Evolutionary conservation across 306 rosid species (phyloP), one percentile per base, ranked within the genome.

Genomic region (Glycyrrhiza uralensis): DNA sequence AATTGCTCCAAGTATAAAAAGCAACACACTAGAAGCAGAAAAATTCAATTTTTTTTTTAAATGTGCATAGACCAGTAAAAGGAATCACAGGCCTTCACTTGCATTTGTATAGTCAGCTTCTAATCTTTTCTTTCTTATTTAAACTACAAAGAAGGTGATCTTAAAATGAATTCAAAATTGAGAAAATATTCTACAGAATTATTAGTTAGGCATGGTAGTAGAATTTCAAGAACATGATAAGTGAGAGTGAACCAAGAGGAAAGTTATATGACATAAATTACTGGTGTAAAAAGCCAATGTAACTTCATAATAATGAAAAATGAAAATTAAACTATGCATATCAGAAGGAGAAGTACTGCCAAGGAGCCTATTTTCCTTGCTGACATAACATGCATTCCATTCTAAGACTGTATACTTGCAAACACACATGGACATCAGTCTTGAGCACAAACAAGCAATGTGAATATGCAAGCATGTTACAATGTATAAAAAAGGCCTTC

Each of bases 1-100:
- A 56, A 54, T 38, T 11, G 7, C 55, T 46, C 66, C 44, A 24
- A 24, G 45, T 22, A 20, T 22, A 18, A 65, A 50, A 33, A 17
- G 61, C 10, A 65, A 32, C 49, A 72, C 68, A 60, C 28, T 2
- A 10, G 14, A 65, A 65, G 66, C 22, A 74, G 52, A 4, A 67
- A 33, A 74, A 51, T 22, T 6, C 13, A 19, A 35, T 4, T 11
- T 15, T 7, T 10, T 41, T 8, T 66, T 15, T 13, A 50, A 18
- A 38, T 6, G 26, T 44, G 18, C 70, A 49, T 20, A 57, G 39
- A 65, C 23, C 39, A 18, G 45, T 14, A 20, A 47, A 61, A 64
- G 59, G 42, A 46, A 47, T 22, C 8, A 39, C 17, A 33, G 29
- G 39, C 71, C 64, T 58, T 47, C 70, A 33, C 54, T 24, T 57